Evolutionary conservation across 2,329 filamentous ascomycete species (phyloP).

Genomic region (Diaporthe vaccinii): DNA sequence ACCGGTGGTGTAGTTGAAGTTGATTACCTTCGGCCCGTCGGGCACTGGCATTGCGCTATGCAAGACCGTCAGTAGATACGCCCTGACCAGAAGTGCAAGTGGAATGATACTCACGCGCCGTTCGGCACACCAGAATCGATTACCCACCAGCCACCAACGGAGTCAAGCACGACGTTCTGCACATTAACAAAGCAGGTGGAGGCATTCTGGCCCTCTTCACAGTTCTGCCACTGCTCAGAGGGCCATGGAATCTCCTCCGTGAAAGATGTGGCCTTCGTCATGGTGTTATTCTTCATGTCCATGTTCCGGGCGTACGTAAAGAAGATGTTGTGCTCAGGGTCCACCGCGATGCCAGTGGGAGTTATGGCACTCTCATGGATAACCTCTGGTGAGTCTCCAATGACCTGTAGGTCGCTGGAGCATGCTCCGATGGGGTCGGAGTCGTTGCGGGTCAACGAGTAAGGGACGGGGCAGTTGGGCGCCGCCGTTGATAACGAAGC

Average conservation of each 20-base stretch:
- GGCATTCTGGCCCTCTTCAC: background rate
- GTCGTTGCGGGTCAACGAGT: background rate
- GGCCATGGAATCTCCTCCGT: background rate
- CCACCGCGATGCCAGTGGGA: conserved; percentile 6
- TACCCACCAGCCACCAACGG: conserved; percentile 10
- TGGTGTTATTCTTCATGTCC: background rate
- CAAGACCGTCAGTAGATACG: background rate
- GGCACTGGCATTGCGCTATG: background rate
- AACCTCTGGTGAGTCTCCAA: background rate
- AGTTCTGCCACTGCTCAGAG: conserved; percentile 13
- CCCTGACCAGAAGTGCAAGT: too few species aligned
- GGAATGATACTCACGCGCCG: background rate
- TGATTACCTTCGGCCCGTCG: background rate
- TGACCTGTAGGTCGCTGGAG: background rate
- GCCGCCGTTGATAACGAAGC: background rate
- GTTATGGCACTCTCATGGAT: background rate
- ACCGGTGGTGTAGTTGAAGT: conserved; percentile 9
- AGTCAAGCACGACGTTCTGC: conserved; percentile 12
- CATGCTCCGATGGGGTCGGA: background rate
- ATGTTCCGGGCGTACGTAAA: conserved; percentile 15
- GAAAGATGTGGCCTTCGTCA: background rate
- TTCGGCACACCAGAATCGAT: background rate
- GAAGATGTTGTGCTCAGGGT: conserved; percentile 10
- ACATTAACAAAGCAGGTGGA: conserved; percentile 9
- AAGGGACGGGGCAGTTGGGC: background rate